Conservation (phyloP, 495 filamentous ascomycete species). For the Penicillium argentinense region DNA sequence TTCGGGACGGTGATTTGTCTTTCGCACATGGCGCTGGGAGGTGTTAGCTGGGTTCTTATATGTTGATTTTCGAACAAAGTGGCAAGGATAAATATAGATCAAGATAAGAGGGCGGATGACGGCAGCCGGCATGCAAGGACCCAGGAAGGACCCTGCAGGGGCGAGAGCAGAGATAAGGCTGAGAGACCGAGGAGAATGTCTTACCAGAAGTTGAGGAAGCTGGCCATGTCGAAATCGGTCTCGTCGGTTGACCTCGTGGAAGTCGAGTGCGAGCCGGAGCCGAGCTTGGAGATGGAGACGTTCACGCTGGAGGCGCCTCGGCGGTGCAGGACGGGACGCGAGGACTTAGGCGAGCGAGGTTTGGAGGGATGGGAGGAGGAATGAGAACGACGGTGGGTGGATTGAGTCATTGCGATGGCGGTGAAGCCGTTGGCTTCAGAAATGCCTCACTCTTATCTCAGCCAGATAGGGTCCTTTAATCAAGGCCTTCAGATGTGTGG, state of each 20-base stretch:
- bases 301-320: conserved; percentile 36
- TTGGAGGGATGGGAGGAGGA: conserved; percentile 39
- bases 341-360: conserved; percentile 26
- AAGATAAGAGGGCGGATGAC: conserved; percentile 10
- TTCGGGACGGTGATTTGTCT: conserved; percentile 67
- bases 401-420: conserved; percentile 47
- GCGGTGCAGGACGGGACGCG: conserved; percentile 37
- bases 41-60: conserved; percentile 27
- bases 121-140: conserved; percentile 27
- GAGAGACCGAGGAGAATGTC: conserved; percentile 21
- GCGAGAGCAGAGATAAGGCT: conserved; percentile 26
- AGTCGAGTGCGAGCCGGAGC: conserved; percentile 30
- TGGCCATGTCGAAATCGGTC: conserved; percentile 52
- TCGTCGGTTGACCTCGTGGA: conserved; percentile 42
- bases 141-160: conserved; percentile 11
- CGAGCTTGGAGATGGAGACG: conserved; percentile 41
- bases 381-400: conserved; percentile 36
- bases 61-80: conserved; percentile 6
- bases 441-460: conserved; percentile 37
- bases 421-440: conserved; percentile 32
- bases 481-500: too few species aligned
- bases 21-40: conserved; percentile 59
- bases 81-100: conserved; percentile 1
- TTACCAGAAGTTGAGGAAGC: conserved; percentile 68
- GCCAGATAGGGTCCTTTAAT: not conserved